Conservation (phyloP, 1,284 basidiomycete genomes). For the Irpex rosettiformis region DNA sequence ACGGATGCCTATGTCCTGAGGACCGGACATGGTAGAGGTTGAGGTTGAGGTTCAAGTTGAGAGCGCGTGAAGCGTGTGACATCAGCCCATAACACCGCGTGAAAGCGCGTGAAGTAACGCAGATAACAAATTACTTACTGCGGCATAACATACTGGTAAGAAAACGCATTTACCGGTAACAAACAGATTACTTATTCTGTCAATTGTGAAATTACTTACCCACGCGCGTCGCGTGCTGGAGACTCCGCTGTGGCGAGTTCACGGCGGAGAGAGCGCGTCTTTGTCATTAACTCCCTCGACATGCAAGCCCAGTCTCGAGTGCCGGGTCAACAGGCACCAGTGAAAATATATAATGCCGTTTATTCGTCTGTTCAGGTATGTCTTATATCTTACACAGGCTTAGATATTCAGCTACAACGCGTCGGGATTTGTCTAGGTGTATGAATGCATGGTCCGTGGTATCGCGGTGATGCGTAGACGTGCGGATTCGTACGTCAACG, state of each 20-base stretch:
- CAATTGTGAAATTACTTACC: conserved; percentile 2
- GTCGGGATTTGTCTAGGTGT: conserved; percentile 59
- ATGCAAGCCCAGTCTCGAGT: conserved; percentile 33
- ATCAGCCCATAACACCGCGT: conserved; percentile 1
- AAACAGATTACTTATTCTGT: not conserved
- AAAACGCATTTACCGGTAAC: not conserved
- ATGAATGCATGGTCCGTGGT: conserved; percentile 95
- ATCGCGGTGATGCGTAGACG: conserved; percentile 98
- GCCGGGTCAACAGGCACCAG: conserved; percentile 49
- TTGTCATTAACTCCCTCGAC: conserved; percentile 10
- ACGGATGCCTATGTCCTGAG: conserved; percentile 16
- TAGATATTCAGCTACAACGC: conserved; percentile 23
- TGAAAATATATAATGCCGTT: conserved; percentile 87
- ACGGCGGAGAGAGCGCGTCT: conserved; percentile 1
- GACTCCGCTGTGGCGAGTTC: not conserved
- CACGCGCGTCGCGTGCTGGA: conserved; percentile 3
- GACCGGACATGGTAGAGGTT: conserved; percentile 15
- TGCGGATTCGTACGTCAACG: conserved; percentile 93
- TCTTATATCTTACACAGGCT: conserved; percentile 21
- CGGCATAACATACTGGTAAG: not conserved
- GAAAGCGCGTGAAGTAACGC: too few relatives aligned
- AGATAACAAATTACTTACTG: not conserved
- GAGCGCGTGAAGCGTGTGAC: conserved; percentile 1
- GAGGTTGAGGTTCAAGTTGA: not conserved
- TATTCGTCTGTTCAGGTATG: conserved; percentile 82